A percentile compares a stretch with the other conserved stretches of the same genome.
phyloP scores from a whole-genome alignment of 2,329 filamentous ascomycete species.

The Penicillium sp. region DNA sequence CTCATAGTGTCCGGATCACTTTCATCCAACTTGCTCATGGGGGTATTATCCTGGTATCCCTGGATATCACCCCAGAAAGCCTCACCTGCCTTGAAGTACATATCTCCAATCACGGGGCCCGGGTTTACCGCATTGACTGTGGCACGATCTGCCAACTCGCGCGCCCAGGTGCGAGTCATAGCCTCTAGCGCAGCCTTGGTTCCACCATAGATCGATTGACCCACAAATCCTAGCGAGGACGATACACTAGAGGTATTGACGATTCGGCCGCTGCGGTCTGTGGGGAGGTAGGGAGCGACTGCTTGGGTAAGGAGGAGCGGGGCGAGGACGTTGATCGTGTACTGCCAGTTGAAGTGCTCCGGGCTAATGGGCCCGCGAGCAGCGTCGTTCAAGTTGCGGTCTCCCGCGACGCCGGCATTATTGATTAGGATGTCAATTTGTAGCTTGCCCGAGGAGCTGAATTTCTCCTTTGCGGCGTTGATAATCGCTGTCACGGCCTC shows the following conservation, averaged over 20 bases:
- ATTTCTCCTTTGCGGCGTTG: slow-evolving; percentile 55
- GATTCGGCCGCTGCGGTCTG: slow-evolving; percentile 62
- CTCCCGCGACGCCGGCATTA: slow-evolving; percentile 65
- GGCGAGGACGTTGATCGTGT: slow-evolving; percentile 75
- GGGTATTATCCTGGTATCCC: slow-evolving; percentile 60
- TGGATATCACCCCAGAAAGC: slow-evolving; percentile 57
- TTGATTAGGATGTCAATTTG: slow-evolving; percentile 81
- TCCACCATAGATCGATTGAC: slow-evolving; percentile 60
- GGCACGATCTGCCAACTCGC: slow-evolving; percentile 57
- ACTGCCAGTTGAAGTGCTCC: slow-evolving; percentile 66
- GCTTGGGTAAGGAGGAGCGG: slow-evolving; percentile 75
- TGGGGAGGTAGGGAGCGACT: slow-evolving; percentile 63
- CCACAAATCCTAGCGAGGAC: slow-evolving; percentile 53
- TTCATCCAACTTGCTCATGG: slow-evolving; percentile 44
- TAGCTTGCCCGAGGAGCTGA: slow-evolving; percentile 50
- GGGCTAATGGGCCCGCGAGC: slow-evolving; percentile 57
- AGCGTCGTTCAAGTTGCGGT: slow-evolving; percentile 57
- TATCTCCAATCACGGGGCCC: slow-evolving; percentile 62
- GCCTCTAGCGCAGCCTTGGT: slow-evolving; percentile 64
- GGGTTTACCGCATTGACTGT: slow-evolving; percentile 65
- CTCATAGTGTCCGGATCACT: slow-evolving; percentile 11
- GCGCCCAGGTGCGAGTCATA: slow-evolving; percentile 65
- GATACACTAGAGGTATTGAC: slow-evolving; percentile 60
- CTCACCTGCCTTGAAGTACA: slow-evolving; percentile 56
- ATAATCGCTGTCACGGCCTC: slow-evolving; percentile 58